Percentiles rank a stretch among this genome's conserved stretches.
Evolutionary conservation across 163 green algal species (phyloP).

Genomic region (Chlamydomonas reinhardtii): DNA sequence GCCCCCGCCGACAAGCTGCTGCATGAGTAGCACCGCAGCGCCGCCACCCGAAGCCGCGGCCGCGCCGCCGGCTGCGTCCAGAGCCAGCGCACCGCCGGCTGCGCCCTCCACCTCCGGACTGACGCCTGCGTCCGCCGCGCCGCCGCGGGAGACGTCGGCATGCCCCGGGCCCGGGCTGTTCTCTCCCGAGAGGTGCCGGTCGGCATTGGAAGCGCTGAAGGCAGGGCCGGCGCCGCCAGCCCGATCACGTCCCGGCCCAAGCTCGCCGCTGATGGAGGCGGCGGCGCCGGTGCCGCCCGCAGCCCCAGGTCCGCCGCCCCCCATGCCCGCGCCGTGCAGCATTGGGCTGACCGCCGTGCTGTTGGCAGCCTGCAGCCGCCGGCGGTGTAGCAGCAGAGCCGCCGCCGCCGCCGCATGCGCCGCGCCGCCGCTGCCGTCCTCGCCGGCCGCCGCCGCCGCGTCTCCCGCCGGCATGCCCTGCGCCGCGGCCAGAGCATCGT

Average conservation of each 20-base stretch:
- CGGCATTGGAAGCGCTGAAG: slow-evolving; percentile 35
- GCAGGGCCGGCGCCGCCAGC: slow-evolving; percentile 8
- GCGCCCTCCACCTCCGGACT: too few relatives aligned
- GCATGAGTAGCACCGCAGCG: not conserved
- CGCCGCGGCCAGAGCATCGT: too few relatives aligned
- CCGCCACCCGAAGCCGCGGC: not conserved
- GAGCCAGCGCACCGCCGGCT: not conserved
- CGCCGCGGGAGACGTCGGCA: too few relatives aligned
- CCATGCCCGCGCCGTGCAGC: not conserved
- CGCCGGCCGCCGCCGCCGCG: too few relatives aligned
- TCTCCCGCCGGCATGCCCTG: too few relatives aligned
- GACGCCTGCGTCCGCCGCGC: too few relatives aligned
- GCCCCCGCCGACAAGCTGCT: not conserved
- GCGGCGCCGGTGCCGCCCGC: not conserved
- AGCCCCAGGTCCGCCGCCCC: not conserved
- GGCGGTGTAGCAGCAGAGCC: too few relatives aligned
- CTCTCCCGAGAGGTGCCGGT: not conserved
- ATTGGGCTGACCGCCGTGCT: slow-evolving; percentile 15
- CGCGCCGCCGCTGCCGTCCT: too few relatives aligned
- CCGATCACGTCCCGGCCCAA: not conserved
- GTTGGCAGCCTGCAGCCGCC: slow-evolving; percentile 30
- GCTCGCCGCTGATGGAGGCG: not conserved
- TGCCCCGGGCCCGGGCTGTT: too few relatives aligned
- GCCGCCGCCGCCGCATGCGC: too few relatives aligned
- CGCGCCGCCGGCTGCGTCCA: too few relatives aligned